These are phyloP conservation scores for Hypoxylon crocopeplum DNA, from an alignment of 495 filamentous ascomycete species.

Conservation along the genomic window DNA sequence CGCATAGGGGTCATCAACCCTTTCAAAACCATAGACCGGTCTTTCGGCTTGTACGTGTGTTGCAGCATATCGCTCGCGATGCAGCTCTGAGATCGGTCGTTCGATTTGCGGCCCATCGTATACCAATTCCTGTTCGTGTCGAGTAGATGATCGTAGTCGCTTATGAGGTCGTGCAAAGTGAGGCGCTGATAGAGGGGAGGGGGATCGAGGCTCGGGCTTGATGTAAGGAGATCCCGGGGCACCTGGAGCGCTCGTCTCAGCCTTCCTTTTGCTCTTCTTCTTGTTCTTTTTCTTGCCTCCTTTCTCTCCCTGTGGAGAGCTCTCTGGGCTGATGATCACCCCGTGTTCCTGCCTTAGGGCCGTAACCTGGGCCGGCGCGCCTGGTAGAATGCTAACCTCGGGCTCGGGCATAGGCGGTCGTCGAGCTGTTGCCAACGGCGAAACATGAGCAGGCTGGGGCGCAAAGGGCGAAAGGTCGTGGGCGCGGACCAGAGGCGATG, in stretches of 20 bases:
- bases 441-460: conserved; percentile 82
- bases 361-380: conserved; percentile 57
- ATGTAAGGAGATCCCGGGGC: conserved; percentile 64
- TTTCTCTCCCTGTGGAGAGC: conserved; percentile 53
- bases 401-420: conserved; percentile 57
- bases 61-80: conserved; percentile 27
- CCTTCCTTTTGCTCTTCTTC: conserved; percentile 60
- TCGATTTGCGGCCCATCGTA: conserved; percentile 53
- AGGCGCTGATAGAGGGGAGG: conserved; percentile 70
- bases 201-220: conserved; percentile 87
- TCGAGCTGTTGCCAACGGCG: conserved; percentile 72
- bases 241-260: conserved; percentile 49
- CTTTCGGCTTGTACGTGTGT: conserved; percentile 27
- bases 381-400: conserved; percentile 38
- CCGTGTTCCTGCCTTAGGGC: conserved; percentile 54
- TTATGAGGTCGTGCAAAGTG: conserved; percentile 58
- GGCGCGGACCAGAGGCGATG: conserved; percentile 48
- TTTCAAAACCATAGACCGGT: conserved; percentile 31
- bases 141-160: conserved; percentile 58
- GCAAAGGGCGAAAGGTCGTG: conserved; percentile 73
- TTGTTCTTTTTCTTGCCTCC: conserved; percentile 49
- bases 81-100: conserved; percentile 26
- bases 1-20: conserved; percentile 32
- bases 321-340: conserved; percentile 57
- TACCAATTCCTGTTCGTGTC: conserved; percentile 48